These are phyloP conservation scores for Luvunga scandens DNA, from an alignment of 345 rosid genomes.

Conservation along the genomic window DNA sequence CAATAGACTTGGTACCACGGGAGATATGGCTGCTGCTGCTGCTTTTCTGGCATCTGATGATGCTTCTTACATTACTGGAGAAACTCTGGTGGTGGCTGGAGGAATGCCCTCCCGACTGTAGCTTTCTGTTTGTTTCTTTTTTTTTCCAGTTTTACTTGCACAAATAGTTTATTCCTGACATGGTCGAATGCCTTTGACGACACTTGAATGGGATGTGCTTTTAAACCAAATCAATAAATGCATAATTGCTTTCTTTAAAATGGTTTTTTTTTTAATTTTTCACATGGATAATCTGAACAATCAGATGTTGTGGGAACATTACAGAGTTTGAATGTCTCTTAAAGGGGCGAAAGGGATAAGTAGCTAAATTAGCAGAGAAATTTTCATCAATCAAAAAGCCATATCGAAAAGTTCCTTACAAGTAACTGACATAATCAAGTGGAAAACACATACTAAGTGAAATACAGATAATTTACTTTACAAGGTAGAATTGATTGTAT, in stretches of 20 bases:
- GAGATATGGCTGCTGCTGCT: constrained; percentile 69
- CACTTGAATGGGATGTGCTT: not conserved
- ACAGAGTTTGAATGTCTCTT: not conserved
- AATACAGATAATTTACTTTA: constrained; percentile 5
- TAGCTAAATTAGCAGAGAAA: not conserved
- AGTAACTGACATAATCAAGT: not conserved
- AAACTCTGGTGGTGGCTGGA: constrained; percentile 77
- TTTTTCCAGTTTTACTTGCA: no score
- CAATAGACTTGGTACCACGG: constrained; percentile 69
- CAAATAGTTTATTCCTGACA: not conserved
- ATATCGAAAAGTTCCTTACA: not conserved
- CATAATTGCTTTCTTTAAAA: not conserved
- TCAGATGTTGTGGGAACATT: not conserved
- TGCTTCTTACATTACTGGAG: constrained; percentile 74
- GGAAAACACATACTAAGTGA: not conserved
- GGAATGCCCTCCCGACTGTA: constrained; percentile 78
- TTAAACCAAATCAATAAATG: not conserved
- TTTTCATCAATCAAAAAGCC: not conserved
- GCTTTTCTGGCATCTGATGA: constrained; percentile 87
- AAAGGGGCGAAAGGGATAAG: not conserved
- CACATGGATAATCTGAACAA: not conserved
- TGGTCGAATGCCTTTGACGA: not conserved
- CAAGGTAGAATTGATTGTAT: constrained; percentile 9
- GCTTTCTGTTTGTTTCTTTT: not conserved
- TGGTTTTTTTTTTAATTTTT: not conserved